Percentiles rank a stretch among this genome's conserved stretches.
phyloP scores from a whole-genome alignment of 352 stramenopile genomes.

The Phytophthora sp. region DNA sequence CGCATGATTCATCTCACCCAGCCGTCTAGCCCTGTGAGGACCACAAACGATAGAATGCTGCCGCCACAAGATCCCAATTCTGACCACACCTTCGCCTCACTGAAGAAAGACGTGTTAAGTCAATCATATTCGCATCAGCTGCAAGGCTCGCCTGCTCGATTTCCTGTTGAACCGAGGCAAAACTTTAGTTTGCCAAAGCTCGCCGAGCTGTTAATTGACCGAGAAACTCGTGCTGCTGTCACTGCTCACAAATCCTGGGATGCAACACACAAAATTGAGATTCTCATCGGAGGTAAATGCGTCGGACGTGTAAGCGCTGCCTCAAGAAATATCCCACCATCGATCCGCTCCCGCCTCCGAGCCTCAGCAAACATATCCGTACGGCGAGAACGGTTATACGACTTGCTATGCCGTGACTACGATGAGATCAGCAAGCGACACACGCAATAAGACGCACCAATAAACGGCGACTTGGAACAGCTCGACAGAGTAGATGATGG shows the following conservation, averaged over 20 bases:
- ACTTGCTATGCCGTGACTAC: slow-evolving; percentile 57
- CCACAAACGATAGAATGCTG: background rate
- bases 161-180: slow-evolving; percentile 1
- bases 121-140: background rate
- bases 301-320: slow-evolving; percentile 52
- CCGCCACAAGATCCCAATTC: slow-evolving; percentile 2
- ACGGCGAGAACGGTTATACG: slow-evolving; percentile 63
- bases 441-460: slow-evolving; percentile 34
- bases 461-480: slow-evolving; percentile 31
- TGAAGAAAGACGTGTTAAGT: background rate
- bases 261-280: slow-evolving; percentile 69
- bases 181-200: slow-evolving; percentile 37
- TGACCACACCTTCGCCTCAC: background rate
- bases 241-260: slow-evolving; percentile 40
- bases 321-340: slow-evolving; percentile 55
- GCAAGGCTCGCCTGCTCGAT: slow-evolving; percentile 15
- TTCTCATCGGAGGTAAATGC: slow-evolving; percentile 67
- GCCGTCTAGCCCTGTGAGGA: background rate
- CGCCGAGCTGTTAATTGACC: slow-evolving; percentile 56
- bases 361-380: slow-evolving; percentile 46
- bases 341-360: slow-evolving; percentile 55
- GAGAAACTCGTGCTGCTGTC: slow-evolving; percentile 39
- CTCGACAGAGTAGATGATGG: slow-evolving; percentile 18
- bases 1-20: slow-evolving; percentile 1
- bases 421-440: slow-evolving; percentile 31